Conservation (phyloP, 306 rosid species). For the peach (Prunus persica) region DNA sequence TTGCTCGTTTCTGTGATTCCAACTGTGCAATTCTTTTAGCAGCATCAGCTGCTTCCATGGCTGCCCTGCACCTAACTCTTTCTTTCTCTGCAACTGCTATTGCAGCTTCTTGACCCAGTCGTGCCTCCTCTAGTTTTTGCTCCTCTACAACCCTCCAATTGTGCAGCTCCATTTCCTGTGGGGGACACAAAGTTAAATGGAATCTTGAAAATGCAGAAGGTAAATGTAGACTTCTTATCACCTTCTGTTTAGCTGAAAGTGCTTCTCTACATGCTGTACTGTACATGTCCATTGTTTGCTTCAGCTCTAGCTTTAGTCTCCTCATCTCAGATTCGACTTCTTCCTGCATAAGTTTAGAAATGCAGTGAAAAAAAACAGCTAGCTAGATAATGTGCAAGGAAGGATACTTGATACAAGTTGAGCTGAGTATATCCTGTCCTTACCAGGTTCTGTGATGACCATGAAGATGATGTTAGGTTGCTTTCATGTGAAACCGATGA, state of each 20-base stretch:
- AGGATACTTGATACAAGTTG: not conserved
- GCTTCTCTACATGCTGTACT: conserved; percentile 77
- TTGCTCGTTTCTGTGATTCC: conserved; percentile 58
- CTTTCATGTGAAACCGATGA: conserved; percentile 53
- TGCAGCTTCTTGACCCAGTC: conserved; percentile 67
- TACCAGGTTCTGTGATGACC: conserved; percentile 66
- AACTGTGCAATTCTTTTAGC: conserved; percentile 64
- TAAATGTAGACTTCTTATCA: not conserved
- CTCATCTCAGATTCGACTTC: conserved; percentile 84
- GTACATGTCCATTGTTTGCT: conserved; percentile 93
- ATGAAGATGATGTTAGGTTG: conserved; percentile 49
- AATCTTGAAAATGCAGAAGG: not conserved
- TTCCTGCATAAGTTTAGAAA: conserved; percentile 38
- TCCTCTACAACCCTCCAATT: conserved; percentile 61
- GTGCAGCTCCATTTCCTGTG: conserved; percentile 58
- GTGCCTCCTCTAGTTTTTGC: conserved; percentile 61
- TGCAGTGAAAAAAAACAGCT: not conserved
- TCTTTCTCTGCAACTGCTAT: conserved; percentile 73
- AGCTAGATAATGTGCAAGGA: not conserved
- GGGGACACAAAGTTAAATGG: conserved; percentile 1
- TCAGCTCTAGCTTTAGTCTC: conserved; percentile 83
- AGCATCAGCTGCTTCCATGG: conserved; percentile 79
- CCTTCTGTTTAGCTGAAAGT: conserved; percentile 71
- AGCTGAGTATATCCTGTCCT: not conserved
- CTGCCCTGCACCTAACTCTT: conserved; percentile 68